Evolutionary conservation across 495 filamentous ascomycete genomes (phyloP), one percentile per base, ranked within the genome.

Genomic region (Lasiosphaeria ovina): DNA sequence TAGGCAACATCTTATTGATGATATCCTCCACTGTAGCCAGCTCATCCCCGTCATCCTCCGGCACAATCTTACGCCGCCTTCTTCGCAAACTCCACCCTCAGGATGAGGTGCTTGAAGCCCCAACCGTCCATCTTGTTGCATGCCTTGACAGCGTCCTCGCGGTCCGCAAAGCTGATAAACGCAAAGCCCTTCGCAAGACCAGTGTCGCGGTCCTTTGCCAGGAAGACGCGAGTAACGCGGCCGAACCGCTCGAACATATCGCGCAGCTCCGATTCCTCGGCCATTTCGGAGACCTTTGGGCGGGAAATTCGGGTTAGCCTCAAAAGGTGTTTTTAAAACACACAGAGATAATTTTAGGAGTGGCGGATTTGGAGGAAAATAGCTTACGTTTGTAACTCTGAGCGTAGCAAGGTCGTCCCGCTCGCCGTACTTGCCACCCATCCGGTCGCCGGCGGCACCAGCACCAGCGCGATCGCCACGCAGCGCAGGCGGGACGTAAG

Each of bases 71-170:
- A 79, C 65, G 67, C 63, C 38, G 89, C 80, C 73, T 90, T 87
- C 85, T 94, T 94, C 53, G 91, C 90, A 76, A 96, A 96, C 75
- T 96, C 91, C 62, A 96, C 91, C 70, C 89, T 87, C 62, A 96
- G 76, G 72, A 96, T 96, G 65, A 96, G 79, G 76, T 96, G 91
- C 72, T 88, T 87, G 77, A 92, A 96, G 70, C 91, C 91, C 76
- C 89, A 97, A 64, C 95, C 95, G 78, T 98, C 94, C 88, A 98
- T 90, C 81, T 96, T 98, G 78, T 89, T 87, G 77, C 93, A 97
- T 7, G 94, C 94, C 76, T 86, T 89, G 59, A 89, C 86, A 57
- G 94, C 94, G 76, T 98, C 95, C 60, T 78, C 74, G 64, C 93
- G 83, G 64, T 98, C 94, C 53, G 86, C 87, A 75, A 92, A 98